phyloP scores from a whole-genome alignment of 2,329 filamentous ascomycete species.

The Monosporascus cannonballus region DNA sequence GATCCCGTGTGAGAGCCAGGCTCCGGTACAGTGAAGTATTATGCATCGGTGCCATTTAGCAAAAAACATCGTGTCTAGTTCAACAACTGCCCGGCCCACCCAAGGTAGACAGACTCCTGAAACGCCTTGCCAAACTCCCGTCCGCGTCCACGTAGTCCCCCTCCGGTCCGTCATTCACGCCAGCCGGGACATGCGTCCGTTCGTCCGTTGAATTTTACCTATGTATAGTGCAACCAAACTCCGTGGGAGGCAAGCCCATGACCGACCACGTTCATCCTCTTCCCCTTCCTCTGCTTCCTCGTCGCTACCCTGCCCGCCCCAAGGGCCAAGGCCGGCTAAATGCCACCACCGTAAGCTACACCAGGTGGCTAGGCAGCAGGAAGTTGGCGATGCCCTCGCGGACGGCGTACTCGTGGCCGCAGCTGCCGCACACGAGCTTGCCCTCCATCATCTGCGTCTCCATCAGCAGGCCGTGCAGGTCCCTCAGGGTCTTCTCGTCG shows the following conservation, averaged over 20 bases:
- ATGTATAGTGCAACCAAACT: background rate
- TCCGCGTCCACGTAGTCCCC: no score
- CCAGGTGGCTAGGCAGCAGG: slow-evolving; percentile 85
- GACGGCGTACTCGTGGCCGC: slow-evolving; percentile 88
- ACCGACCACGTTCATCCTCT: background rate
- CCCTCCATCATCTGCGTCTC: slow-evolving; percentile 89
- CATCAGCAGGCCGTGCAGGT: slow-evolving; percentile 75
- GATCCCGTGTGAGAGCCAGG: no score
- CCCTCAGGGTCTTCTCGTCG: slow-evolving; percentile 65
- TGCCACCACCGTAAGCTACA: slow-evolving; percentile 32
- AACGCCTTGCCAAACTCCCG: no score
- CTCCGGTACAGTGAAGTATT: no score
- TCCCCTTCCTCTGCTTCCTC: background rate
- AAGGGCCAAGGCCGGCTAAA: background rate
- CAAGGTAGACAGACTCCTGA: no score
- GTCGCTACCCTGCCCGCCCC: background rate
- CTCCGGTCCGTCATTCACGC: no score
- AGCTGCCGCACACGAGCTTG: slow-evolving; percentile 83
- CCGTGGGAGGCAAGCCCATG: background rate
- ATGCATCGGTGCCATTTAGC: no score
- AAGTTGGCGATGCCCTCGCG: slow-evolving; percentile 98
- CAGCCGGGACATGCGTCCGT: no score
- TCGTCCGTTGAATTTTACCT: no score
- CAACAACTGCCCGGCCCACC: no score
- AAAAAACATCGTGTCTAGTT: no score